Evolutionary conservation across 257 asterid genomes (phyloP).

Genomic region (Nicotiana paniculata): DNA sequence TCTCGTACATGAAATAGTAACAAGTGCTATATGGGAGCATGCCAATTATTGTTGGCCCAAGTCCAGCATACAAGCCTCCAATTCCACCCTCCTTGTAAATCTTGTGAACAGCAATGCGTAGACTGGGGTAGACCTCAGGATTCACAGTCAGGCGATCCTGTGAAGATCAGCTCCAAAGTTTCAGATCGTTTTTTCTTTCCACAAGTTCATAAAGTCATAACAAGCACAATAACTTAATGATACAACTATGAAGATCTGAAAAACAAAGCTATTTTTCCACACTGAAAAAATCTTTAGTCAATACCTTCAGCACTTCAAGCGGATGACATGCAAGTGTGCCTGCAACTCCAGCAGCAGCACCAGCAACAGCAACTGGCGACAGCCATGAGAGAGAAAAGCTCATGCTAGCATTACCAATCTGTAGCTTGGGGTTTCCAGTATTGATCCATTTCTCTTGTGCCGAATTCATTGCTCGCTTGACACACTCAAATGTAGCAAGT

Average conservation of each 20-base stretch:
- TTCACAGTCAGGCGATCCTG: constrained; percentile 92
- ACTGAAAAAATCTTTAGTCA: neutral
- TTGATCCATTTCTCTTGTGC: constrained; percentile 59
- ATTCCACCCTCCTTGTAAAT: constrained; percentile 72
- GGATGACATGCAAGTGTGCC: constrained; percentile 96
- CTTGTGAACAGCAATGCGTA: constrained; percentile 58
- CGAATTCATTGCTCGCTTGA: constrained; percentile 71
- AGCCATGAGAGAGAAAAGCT: constrained; percentile 63
- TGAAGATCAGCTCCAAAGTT: constrained; percentile 9
- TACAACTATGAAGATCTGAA: neutral
- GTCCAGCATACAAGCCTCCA: constrained; percentile 65
- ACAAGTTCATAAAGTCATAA: neutral
- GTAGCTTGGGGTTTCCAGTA: constrained; percentile 40
- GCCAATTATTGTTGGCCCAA: constrained; percentile 79
- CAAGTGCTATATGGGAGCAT: constrained; percentile 99
- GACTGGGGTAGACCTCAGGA: constrained; percentile 72
- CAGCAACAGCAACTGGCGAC: constrained; percentile 88
- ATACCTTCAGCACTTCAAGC: constrained; percentile 93
- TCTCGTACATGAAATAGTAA: constrained; percentile 92
- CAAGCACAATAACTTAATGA: neutral
- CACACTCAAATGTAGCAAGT: constrained; percentile 87
- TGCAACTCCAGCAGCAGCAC: constrained; percentile 92
- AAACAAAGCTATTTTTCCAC: neutral
- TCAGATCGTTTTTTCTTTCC: neutral
- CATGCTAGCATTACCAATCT: constrained; percentile 44